phyloP scores from a whole-genome alignment of 331 rosid species.

The Malus hybrid region DNA sequence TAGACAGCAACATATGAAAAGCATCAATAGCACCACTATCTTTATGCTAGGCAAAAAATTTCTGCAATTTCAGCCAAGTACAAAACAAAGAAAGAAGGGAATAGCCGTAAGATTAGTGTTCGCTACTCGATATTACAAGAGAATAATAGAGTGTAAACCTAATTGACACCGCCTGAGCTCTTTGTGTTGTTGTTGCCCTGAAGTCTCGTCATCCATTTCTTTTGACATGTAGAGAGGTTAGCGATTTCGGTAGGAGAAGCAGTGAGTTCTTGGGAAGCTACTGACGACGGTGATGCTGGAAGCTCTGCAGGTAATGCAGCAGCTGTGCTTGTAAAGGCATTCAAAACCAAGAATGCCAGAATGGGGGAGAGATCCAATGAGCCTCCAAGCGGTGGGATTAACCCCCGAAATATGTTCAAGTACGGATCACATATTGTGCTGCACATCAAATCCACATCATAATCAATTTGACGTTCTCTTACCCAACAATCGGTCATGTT shows the following conservation, averaged over 20 bases:
- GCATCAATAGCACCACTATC: neutral
- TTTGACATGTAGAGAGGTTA: constrained; percentile 44
- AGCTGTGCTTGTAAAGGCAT: constrained; percentile 90
- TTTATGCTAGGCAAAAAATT: neutral
- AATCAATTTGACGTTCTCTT: neutral
- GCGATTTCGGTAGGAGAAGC: constrained; percentile 17
- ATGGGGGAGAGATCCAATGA: constrained; percentile 93
- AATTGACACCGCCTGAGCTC: constrained; percentile 24
- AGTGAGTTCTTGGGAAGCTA: constrained; percentile 12
- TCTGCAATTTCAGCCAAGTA: constrained; percentile 1
- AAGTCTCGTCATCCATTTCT: constrained; percentile 80
- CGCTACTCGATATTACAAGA: neutral
- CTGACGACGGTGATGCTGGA: constrained; percentile 16
- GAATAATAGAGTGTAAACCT: constrained; percentile 13
- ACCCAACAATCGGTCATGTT: too few species aligned
- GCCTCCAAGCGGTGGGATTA: constrained; percentile 94
- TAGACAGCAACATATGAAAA: neutral
- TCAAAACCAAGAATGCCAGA: constrained; percentile 78
- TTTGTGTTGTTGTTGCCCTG: constrained; percentile 40
- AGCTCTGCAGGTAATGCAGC: constrained; percentile 97
- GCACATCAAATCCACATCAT: constrained; percentile 13
- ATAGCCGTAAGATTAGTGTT: neutral
- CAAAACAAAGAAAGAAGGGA: neutral
- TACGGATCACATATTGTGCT: constrained; percentile 94
- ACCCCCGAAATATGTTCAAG: constrained; percentile 92